phyloP scores from a whole-genome alignment of 2,329 filamentous ascomycete genomes.

The Penicillium sp. region DNA sequence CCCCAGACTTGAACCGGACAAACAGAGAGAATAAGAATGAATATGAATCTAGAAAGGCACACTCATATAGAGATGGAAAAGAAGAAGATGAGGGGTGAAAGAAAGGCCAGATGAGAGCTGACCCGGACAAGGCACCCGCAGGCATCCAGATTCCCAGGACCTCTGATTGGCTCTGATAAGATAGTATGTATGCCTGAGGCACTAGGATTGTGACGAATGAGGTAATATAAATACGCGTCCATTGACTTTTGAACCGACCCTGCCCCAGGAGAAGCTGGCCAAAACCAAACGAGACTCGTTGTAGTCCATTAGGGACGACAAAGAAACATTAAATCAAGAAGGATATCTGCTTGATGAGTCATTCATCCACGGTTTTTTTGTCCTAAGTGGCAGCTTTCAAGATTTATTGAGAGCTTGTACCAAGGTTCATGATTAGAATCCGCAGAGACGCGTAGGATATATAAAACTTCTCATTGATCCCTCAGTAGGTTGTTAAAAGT shows the following conservation, averaged over 20 bases:
- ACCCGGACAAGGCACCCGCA: slow-evolving; percentile 17
- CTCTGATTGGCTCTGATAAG: slow-evolving; percentile 17
- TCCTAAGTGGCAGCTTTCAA: neutral
- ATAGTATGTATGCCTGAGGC: slow-evolving; percentile 1
- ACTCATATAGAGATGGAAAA: neutral
- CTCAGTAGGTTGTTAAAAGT: neutral
- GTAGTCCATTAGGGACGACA: neutral
- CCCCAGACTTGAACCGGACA: neutral
- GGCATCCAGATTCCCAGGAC: slow-evolving; percentile 23
- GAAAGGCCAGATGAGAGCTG: slow-evolving; percentile 5
- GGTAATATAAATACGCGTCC: neutral
- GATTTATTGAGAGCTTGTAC: too few relatives aligned
- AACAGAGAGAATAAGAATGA: neutral
- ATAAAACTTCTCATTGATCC: neutral
- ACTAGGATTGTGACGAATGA: neutral
- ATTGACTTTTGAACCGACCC: too few relatives aligned
- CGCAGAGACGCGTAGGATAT: too few relatives aligned
- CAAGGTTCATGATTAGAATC: neutral
- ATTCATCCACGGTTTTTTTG: neutral
- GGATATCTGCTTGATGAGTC: neutral
- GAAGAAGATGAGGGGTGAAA: slow-evolving; percentile 8
- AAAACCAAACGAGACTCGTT: neutral
- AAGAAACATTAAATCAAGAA: neutral
- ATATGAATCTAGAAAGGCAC: neutral
- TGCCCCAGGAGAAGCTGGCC: neutral